A percentile compares a stretch with the other conserved stretches of the same genome.
phyloP scores from a whole-genome alignment of 2,329 filamentous ascomycete species.

The Cladophialophora carrionii region DNA sequence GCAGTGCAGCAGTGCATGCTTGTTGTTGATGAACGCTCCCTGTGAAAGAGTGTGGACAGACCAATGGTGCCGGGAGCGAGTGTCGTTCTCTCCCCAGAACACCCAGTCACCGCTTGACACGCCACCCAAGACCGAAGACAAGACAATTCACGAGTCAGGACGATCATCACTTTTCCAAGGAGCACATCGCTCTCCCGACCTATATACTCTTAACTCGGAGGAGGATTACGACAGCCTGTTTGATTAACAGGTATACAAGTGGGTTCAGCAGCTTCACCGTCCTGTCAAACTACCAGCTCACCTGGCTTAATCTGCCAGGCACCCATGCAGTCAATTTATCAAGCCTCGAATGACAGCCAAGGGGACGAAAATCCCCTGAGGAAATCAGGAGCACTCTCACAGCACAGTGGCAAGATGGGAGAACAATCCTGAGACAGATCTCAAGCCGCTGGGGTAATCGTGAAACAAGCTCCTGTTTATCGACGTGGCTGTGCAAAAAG shows the following conservation, averaged over 20 bases:
- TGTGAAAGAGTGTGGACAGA: not conserved
- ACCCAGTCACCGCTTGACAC: not conserved
- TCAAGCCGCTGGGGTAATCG: constrained; percentile 4
- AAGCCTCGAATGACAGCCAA: not conserved
- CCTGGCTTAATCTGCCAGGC: not conserved
- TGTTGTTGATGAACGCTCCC: not conserved
- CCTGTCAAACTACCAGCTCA: not conserved
- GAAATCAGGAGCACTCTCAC: constrained; percentile 2
- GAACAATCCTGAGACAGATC: constrained; percentile 15
- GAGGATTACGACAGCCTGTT: constrained; percentile 1
- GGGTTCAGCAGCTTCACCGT: not conserved
- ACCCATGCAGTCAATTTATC: constrained; percentile 14
- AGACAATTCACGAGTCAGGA: not conserved
- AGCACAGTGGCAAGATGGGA: not conserved
- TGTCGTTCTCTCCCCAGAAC: not conserved
- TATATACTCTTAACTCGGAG: not conserved
- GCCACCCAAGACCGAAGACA: not conserved
- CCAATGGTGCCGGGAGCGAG: not conserved
- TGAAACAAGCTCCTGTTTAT: constrained; percentile 25
- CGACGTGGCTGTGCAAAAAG: constrained; percentile 26
- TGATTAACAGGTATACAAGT: constrained; percentile 15
- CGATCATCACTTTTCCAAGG: not conserved
- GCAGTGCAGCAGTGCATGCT: not conserved
- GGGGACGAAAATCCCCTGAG: not conserved
- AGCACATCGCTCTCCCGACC: not conserved